A percentile compares a stretch with the other conserved stretches of the same genome.
Conservation (phyloP, 2,329 filamentous ascomycete genomes). For the Metarhizium humberi region DNA sequence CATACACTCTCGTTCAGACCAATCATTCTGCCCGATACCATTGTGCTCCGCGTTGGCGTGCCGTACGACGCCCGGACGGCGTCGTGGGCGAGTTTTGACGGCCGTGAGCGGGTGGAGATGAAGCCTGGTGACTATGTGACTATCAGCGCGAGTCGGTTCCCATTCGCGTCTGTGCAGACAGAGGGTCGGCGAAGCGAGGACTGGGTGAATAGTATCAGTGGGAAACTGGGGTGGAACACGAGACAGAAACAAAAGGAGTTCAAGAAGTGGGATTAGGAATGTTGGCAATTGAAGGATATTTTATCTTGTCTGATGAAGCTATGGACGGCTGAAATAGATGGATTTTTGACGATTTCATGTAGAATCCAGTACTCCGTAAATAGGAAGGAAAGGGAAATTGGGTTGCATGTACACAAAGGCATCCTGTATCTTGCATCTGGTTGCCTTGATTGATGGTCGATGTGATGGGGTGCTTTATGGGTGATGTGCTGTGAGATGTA, state of each 20-base stretch:
- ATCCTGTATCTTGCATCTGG: no score
- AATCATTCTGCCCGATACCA: constrained; percentile 94
- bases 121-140: constrained; percentile 75
- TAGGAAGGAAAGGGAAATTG: no score
- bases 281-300: not conserved
- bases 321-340: not conserved
- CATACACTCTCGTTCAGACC: constrained; percentile 92
- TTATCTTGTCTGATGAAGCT: not conserved
- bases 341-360: no score
- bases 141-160: constrained; percentile 70
- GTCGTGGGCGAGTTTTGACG: constrained; percentile 98
- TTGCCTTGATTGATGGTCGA: no score
- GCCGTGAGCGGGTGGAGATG: constrained; percentile 76
- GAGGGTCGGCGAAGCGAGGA: constrained; percentile 62
- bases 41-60: constrained; percentile 87
- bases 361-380: no score
- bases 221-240: constrained; percentile 75
- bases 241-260: constrained; percentile 64
- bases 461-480: no score
- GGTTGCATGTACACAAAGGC: no score
- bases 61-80: constrained; percentile 84
- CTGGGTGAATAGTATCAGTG: constrained; percentile 73
- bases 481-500: no score
- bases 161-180: constrained; percentile 68
- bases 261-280: constrained; percentile 33